Percentiles rank a stretch among this genome's conserved stretches.
Evolutionary conservation across 106 monocot species (phyloP).

Genomic region (Allium cepa): DNA sequence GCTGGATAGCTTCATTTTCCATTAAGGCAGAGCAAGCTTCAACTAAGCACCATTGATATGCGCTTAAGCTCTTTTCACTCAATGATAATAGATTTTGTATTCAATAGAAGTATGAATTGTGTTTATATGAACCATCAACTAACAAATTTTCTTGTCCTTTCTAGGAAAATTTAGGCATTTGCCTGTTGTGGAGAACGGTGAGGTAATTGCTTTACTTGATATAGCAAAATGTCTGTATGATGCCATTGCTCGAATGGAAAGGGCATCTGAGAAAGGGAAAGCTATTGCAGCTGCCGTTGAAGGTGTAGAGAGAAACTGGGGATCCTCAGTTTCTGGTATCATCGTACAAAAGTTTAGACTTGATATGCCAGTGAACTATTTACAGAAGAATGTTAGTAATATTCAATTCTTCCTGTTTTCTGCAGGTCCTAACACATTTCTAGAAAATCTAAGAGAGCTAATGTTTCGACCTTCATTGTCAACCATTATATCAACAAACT

Average conservation of each 20-base stretch:
- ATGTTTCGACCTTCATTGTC: slow-evolving; percentile 70
- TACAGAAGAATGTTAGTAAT: not conserved
- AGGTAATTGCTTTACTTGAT: slow-evolving; percentile 85
- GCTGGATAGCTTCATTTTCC: not conserved
- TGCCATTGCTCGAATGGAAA: slow-evolving; percentile 85
- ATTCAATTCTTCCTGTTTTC: not conserved
- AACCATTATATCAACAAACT: slow-evolving; percentile 33
- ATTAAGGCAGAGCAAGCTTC: not conserved
- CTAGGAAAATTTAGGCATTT: slow-evolving; percentile 91
- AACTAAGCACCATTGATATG: too few relatives aligned
- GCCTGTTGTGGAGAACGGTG: slow-evolving; percentile 91
- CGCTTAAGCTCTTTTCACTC: too few relatives aligned
- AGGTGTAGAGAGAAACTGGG: slow-evolving; percentile 81
- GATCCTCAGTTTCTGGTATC: slow-evolving; percentile 55
- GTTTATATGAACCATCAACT: not conserved
- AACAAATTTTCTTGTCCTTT: not conserved
- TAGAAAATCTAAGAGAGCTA: slow-evolving; percentile 56
- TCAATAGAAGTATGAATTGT: not conserved
- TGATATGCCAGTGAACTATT: not conserved
- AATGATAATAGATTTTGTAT: too few relatives aligned
- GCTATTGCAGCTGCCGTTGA: slow-evolving; percentile 82
- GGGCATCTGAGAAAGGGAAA: slow-evolving; percentile 80
- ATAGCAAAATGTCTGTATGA: slow-evolving; percentile 92
- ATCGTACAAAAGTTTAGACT: slow-evolving; percentile 3
- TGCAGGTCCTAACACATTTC: slow-evolving; percentile 45